A percentile compares a stretch with the other conserved stretches of the same genome.
Evolutionary conservation across 78 protist species (phyloP).

Genomic region (Monosiga brevicollis): DNA sequence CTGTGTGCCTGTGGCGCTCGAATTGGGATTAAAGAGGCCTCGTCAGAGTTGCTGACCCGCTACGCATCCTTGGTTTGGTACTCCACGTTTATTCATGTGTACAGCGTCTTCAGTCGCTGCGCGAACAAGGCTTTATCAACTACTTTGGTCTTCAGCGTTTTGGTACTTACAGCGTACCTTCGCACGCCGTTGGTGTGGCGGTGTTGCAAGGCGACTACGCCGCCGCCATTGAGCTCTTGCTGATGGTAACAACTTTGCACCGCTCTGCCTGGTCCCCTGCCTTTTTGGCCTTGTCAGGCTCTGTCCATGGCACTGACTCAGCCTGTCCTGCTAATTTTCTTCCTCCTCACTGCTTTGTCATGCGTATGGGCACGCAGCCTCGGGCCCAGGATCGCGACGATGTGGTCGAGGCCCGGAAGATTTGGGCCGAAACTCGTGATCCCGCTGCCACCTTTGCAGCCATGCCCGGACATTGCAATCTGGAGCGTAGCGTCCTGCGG

Average conservation of each 20-base stretch:
- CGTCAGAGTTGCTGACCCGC: too few species aligned
- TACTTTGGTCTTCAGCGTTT: slow-evolving; percentile 57
- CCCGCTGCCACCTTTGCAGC: background rate
- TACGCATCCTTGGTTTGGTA: too few species aligned
- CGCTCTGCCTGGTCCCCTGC: background rate
- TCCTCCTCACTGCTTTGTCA: background rate
- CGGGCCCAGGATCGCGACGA: background rate
- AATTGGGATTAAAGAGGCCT: too few species aligned
- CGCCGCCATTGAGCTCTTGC: background rate
- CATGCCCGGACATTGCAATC: background rate
- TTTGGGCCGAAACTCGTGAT: background rate
- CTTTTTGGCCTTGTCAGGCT: background rate
- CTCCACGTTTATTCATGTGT: too few species aligned
- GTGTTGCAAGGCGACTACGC: slow-evolving; percentile 2
- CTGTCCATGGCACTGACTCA: background rate
- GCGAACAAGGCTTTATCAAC: slow-evolving; percentile 30
- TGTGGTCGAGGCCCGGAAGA: background rate
- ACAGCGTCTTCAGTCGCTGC: background rate
- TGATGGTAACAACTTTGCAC: background rate
- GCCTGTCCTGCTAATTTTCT: background rate
- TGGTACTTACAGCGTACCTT: slow-evolving; percentile 27
- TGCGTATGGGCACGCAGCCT: background rate
- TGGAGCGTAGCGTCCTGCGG: slow-evolving; percentile 8
- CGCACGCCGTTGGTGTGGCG: slow-evolving; percentile 18
- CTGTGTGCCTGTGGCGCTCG: too few species aligned